Conservation (phyloP, 495 filamentous ascomycete species). For the Evansstolkia leycettana region DNA sequence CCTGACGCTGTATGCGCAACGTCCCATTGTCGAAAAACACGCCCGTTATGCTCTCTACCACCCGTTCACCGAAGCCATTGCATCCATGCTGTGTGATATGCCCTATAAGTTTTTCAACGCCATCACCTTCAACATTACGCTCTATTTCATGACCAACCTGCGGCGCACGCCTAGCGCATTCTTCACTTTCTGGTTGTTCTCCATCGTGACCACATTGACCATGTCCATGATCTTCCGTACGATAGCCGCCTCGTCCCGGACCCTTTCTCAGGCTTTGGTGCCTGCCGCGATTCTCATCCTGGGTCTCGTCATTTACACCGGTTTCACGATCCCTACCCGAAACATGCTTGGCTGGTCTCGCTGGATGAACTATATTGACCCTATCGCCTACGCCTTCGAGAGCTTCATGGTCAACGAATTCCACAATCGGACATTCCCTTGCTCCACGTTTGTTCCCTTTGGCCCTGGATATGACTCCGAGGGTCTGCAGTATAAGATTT, state of each 20-base stretch:
- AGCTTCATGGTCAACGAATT: constrained; percentile 50
- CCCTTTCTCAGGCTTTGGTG: constrained; percentile 40
- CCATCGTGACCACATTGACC: constrained; percentile 41
- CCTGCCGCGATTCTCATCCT: constrained; percentile 39
- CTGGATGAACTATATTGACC: constrained; percentile 41
- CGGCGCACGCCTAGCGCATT: constrained; percentile 36
- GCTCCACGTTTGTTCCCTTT: constrained; percentile 32
- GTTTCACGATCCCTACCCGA: constrained; percentile 37
- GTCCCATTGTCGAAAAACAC: constrained; percentile 60
- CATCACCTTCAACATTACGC: constrained; percentile 42
- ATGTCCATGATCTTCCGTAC: constrained; percentile 48
- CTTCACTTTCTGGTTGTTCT: constrained; percentile 50
- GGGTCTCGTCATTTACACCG: constrained; percentile 40
- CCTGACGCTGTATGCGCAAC: constrained; percentile 46
- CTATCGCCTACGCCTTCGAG: constrained; percentile 39
- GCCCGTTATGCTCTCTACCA: constrained; percentile 55
- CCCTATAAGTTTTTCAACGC: constrained; percentile 42
- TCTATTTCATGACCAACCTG: constrained; percentile 52
- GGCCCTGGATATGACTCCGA: constrained; percentile 18
- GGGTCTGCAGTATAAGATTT: constrained; percentile 23
- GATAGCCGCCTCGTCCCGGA: constrained; percentile 37
- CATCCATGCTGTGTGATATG: constrained; percentile 50
- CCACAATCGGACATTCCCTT: constrained; percentile 38
- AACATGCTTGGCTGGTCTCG: constrained; percentile 44
- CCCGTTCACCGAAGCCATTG: constrained; percentile 49